Evolutionary conservation across 805 yeast genomes (phyloP).

Genomic region (Nakazawaea ishiwadae): DNA sequence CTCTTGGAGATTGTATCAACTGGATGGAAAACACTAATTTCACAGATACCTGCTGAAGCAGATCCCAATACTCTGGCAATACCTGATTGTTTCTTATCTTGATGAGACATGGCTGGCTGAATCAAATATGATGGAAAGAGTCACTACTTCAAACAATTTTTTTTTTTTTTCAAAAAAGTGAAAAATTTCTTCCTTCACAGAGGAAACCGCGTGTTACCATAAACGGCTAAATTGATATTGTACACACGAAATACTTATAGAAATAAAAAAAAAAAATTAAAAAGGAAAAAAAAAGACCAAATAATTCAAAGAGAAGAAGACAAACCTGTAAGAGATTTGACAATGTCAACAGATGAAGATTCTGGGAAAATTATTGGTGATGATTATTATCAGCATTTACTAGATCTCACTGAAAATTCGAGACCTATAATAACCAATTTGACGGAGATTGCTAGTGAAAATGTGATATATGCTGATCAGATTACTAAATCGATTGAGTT

Average conservation of each 20-base stretch:
- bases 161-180: not conserved
- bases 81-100: slow-evolving; percentile 84
- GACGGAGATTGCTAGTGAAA: slow-evolving; percentile 85
- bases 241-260: not conserved
- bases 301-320: not conserved
- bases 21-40: slow-evolving; percentile 96
- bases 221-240: not conserved
- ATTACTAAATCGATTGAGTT: slow-evolving; percentile 72
- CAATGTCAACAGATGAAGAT: not conserved
- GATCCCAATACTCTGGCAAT: slow-evolving; percentile 90
- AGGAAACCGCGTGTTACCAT: slow-evolving; percentile 8
- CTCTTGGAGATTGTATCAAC: slow-evolving; percentile 98
- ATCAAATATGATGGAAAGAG: not conserved
- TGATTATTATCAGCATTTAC: slow-evolving; percentile 69
- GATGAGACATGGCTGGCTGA: slow-evolving; percentile 15
- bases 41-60: slow-evolving; percentile 97
- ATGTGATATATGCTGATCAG: slow-evolving; percentile 68
- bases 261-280: not conserved
- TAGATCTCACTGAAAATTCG: slow-evolving; percentile 81
- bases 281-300: not conserved
- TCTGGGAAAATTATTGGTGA: slow-evolving; percentile 30
- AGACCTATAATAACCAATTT: slow-evolving; percentile 83
- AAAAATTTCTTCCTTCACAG: slow-evolving; percentile 9
- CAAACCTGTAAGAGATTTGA: not conserved
- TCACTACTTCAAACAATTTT: not conserved